Evolutionary conservation across 179 eudicot species (phyloP).

Genomic region (Patellifolia procumbens): DNA sequence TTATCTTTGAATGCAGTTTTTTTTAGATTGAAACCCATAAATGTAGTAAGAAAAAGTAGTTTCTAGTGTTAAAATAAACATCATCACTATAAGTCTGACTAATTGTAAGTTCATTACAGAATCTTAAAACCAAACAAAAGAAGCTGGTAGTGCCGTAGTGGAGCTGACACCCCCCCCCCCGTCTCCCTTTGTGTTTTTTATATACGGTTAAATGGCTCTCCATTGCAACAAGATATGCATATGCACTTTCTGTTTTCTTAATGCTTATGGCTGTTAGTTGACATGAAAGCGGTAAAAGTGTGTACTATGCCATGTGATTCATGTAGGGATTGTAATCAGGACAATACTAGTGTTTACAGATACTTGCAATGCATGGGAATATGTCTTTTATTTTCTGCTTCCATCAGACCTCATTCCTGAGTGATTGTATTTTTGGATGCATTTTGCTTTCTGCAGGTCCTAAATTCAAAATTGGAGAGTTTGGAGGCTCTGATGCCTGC

Average conservation of each 20-base stretch:
- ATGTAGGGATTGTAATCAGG: not conserved
- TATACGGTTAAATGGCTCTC: not conserved
- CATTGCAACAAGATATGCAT: not conserved
- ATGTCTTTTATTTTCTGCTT: not conserved
- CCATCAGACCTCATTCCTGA: not conserved
- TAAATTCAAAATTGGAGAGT: slow-evolving; percentile 67
- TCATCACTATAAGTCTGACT: no score
- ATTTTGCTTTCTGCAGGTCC: slow-evolving; percentile 51
- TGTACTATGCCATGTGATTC: not conserved
- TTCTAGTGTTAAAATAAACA: not conserved
- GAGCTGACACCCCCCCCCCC: no score
- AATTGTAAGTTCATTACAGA: no score
- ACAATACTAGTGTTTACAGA: not conserved
- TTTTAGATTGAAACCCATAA: not conserved
- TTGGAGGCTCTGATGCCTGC: slow-evolving; percentile 33
- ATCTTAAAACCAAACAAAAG: no score
- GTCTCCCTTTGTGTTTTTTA: no score
- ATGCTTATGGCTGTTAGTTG: not conserved
- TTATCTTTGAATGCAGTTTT: not conserved
- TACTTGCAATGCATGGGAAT: not conserved
- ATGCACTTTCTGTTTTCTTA: not conserved
- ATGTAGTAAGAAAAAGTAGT: not conserved
- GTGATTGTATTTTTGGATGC: slow-evolving; percentile 3
- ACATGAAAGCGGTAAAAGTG: not conserved
- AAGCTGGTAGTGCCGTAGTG: no score